phyloP scores from a whole-genome alignment of 2,329 filamentous ascomycete species.

The Penicillium aurantiogriseum region DNA sequence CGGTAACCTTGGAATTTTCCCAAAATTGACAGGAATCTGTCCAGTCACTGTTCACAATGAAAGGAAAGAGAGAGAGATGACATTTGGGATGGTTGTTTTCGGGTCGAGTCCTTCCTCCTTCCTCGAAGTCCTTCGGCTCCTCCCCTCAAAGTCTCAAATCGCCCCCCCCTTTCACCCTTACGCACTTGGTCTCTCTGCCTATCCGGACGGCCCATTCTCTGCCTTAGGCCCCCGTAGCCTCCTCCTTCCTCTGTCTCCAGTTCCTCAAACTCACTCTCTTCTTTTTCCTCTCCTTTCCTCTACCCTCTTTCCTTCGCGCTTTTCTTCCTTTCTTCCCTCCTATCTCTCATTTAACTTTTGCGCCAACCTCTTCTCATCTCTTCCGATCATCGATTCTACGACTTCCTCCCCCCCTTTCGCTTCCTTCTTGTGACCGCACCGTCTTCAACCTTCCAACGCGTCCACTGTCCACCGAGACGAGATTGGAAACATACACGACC shows the following conservation, averaged over 20 bases:
- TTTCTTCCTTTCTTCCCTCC: slow-evolving; percentile 15
- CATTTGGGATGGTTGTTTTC: slow-evolving; percentile 3
- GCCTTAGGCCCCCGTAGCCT: slow-evolving; percentile 27
- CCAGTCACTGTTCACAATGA: slow-evolving; percentile 1
- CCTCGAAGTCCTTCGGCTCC: neutral
- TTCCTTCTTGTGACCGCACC: slow-evolving; percentile 8
- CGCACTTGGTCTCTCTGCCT: slow-evolving; percentile 11
- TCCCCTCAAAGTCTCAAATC: slow-evolving; percentile 1
- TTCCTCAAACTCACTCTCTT: slow-evolving; percentile 23
- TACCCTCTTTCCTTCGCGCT: slow-evolving; percentile 17
- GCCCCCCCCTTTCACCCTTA: slow-evolving; percentile 15
- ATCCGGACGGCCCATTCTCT: slow-evolving; percentile 22
- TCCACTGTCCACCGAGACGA: slow-evolving; percentile 12
- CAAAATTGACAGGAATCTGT: neutral
- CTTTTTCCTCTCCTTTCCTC: slow-evolving; percentile 27
- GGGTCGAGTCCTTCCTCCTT: slow-evolving; percentile 8
- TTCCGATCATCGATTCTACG: slow-evolving; percentile 5
- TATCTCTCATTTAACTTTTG: slow-evolving; percentile 14
- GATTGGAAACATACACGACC: slow-evolving; percentile 6
- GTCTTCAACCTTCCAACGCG: slow-evolving; percentile 14
- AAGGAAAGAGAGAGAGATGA: neutral
- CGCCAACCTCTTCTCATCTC: slow-evolving; percentile 7
- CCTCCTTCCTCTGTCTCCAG: slow-evolving; percentile 22
- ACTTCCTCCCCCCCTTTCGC: slow-evolving; percentile 13
- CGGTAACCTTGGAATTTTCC: neutral